Evolutionary conservation across 2,329 filamentous ascomycete species (phyloP), one percentile per base, ranked within the genome.

Genomic region (Graphilbum fragrans): DNA sequence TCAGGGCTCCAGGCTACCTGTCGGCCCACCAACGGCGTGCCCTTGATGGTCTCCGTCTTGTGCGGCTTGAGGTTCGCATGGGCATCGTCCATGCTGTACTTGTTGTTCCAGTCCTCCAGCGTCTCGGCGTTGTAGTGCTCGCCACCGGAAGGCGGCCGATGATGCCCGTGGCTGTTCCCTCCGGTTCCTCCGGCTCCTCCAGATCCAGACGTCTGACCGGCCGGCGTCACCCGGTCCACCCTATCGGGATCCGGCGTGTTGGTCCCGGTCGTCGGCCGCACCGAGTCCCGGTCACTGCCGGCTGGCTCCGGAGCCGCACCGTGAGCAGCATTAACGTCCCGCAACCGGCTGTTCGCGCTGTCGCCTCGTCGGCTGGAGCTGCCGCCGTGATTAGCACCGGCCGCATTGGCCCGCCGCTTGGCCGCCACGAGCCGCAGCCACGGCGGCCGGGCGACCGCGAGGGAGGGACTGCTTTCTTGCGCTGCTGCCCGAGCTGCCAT

Each of bases 1-100:
- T 71, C 72, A 1, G 71, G 67, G 49, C 80, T 84, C 78, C 80
- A 86, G 2, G 74, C 76, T 38, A 80, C 72, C 56, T 83, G 77
- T 23, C 78, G 66, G 4, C 76, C 75, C 10, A 79, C 69, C 49
- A 81, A 80, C 35, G 69, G 34, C 19, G 44, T 66, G 21, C 67
- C 69, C 4, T 63, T 63, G 16, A 78, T 67, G 6, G 65, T 65
- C 49, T 73, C 66, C 8, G 62, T 62, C 45, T 69, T 67, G 55
- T 85, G 80, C 7, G 78, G 66, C 50, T 66, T 66, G 44, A 84
- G 59, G 10, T 68, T 59, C 39, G 66, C 64, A 52, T 71, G 64
- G 8, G 71, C 62, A 39, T 72, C 65, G 40, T 64, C 65, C 49
- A 67, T 60, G 50, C 67, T 69, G 51, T 76, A 80, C 53, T 69